Evolutionary conservation across 2,329 filamentous ascomycete genomes (phyloP).

Genomic region (Colletotrichum sidae): DNA sequence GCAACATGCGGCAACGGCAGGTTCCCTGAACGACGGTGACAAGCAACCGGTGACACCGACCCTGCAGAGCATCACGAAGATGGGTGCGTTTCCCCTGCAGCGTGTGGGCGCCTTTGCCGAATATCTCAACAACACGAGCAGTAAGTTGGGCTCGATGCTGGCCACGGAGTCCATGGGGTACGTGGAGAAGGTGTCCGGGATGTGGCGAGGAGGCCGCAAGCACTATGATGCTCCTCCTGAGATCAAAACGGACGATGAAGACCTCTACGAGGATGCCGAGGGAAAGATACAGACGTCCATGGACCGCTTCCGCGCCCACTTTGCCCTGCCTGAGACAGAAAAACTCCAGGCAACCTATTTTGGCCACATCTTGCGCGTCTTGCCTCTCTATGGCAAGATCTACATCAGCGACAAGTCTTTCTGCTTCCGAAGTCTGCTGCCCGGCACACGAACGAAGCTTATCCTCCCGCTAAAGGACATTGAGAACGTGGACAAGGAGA

Average conservation of each 20-base stretch:
- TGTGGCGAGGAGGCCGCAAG: constrained; percentile 92
- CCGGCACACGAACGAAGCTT: constrained; percentile 90
- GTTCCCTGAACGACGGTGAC: constrained; percentile 47
- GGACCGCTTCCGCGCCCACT: constrained; percentile 89
- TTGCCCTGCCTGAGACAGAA: constrained; percentile 87
- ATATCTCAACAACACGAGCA: constrained; percentile 82
- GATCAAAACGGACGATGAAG: constrained; percentile 65
- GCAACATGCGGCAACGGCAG: constrained; percentile 53
- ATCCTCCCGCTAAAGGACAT: constrained; percentile 92
- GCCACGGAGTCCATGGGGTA: constrained; percentile 96
- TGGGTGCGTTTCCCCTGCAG: constrained; percentile 83
- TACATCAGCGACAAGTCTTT: constrained; percentile 91
- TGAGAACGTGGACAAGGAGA: constrained; percentile 93
- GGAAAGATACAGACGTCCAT: constrained; percentile 74
- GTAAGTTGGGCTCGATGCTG: constrained; percentile 83
- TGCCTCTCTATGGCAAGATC: constrained; percentile 95
- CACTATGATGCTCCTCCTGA: constrained; percentile 80
- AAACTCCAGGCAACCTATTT: constrained; percentile 90
- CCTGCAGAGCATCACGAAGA: constrained; percentile 65
- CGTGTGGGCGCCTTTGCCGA: constrained; percentile 85
- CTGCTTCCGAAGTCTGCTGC: constrained; percentile 92
- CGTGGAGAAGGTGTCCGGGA: constrained; percentile 94
- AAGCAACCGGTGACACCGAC: constrained; percentile 51
- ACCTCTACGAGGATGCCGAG: constrained; percentile 67
- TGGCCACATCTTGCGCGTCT: constrained; percentile 87